Base-by-base conservation (phyloP, 495 filamentous ascomycete species). In the Tuber magnatum region DNA sequence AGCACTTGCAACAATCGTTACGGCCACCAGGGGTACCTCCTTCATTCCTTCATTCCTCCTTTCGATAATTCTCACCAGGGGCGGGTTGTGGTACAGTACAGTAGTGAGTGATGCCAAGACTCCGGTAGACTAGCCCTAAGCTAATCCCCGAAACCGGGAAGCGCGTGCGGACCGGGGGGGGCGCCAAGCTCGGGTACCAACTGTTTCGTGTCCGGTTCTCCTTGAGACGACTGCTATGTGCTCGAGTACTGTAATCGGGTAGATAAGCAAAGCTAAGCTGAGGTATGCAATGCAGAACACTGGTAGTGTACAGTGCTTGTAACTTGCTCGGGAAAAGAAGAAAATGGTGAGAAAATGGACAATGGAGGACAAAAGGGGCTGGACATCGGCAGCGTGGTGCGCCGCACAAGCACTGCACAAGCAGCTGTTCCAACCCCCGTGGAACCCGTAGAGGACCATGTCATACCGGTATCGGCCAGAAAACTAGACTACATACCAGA, bases 1-100 rank as follows among this genome's bases (percentile, higher is more conserved):
- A 46, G n/a, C 73, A 68, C 44, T 24, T 69, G 22, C 24, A 69
- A 43, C 22, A 38, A 43, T 22, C 12, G 41, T 61, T 74, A 74
- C 42, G 56, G 14, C 24, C 38, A 32, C n/a, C 39, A 74, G 40
- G 41, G 32, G 46, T 41, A 39, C 51, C n/a, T 32, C 6, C 44
- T 48, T 22, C 44, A 4, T 48, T 48, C 20, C 18, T 48, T 24
- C 44, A 20, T 48, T 48, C 44, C 44, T 48, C 20, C 44, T 22
- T 48, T 48, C 44, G 18, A 22, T 5, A 48, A 20, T 24, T 48
- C 44, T 48, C 44, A 24, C 44, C 6, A 18, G 18, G 44, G 44
- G 44, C 14, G 44, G 18, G 12, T 10, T 16, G 42, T 43, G 14
- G 1, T 1, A 12, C 14, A 16, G 10, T 43, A 10, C 14, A 22